These are phyloP conservation scores for Botrytis elliptica DNA, from an alignment of 2,329 filamentous ascomycete species.

Conservation along the genomic window DNA sequence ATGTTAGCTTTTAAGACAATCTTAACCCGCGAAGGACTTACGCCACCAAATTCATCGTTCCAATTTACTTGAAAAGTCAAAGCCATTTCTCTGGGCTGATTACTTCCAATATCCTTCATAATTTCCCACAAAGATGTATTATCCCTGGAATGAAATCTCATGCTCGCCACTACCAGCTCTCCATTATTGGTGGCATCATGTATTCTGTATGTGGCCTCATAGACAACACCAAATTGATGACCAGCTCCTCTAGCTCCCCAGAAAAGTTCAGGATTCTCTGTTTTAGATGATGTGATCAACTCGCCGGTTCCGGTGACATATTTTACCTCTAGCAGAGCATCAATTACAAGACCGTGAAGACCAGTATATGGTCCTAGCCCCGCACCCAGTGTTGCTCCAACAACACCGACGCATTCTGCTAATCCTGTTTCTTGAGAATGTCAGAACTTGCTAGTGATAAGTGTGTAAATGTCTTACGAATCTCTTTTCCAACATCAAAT, in stretches of 20 bases:
- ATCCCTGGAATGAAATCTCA: background rate
- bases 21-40: background rate
- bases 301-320: background rate
- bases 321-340: background rate
- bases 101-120: background rate
- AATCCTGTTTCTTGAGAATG: background rate
- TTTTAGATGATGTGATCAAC: background rate
- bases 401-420: background rate
- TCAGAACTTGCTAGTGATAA: background rate
- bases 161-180: background rate
- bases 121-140: background rate
- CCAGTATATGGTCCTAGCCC: background rate
- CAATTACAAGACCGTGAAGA: background rate
- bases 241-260: background rate
- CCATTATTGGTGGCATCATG: background rate
- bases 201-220: background rate
- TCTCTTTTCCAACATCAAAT: conserved; percentile 7
- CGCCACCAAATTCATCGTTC: background rate
- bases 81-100: background rate
- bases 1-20: background rate
- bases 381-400: background rate
- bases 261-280: background rate
- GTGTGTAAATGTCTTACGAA: background rate
- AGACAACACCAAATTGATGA: background rate
- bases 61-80: background rate